Conservation (phyloP, 2,329 filamentous ascomycete species). For the Aureobasidium sp. region DNA sequence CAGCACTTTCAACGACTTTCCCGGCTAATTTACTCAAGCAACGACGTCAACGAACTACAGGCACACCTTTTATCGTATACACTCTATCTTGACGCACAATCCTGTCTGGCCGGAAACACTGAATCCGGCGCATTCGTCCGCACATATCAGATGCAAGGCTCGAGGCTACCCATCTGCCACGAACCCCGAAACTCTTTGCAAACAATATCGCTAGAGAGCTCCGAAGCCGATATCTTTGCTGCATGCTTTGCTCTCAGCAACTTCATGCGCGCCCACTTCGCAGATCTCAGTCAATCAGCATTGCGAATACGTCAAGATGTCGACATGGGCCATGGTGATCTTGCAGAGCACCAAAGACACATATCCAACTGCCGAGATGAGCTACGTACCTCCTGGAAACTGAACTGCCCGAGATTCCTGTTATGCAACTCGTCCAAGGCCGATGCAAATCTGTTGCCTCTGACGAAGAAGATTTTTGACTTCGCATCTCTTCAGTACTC, state of each 20-base stretch:
- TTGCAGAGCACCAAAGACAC: neutral
- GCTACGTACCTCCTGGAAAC: slow-evolving; percentile 30
- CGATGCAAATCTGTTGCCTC: slow-evolving; percentile 35
- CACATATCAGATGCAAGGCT: slow-evolving; percentile 15
- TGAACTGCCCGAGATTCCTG: slow-evolving; percentile 29
- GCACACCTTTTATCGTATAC: slow-evolving; percentile 62
- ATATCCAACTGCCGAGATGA: slow-evolving; percentile 31
- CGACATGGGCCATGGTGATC: neutral
- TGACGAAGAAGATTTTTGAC: slow-evolving; percentile 39
- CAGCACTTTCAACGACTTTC: slow-evolving; percentile 60
- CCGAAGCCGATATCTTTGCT: neutral
- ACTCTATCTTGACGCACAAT: slow-evolving; percentile 61
- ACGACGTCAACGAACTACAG: slow-evolving; percentile 44
- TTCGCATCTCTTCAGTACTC: slow-evolving; percentile 33
- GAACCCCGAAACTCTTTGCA: neutral
- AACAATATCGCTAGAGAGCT: neutral
- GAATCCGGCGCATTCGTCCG: slow-evolving; percentile 13
- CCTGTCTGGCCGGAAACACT: slow-evolving; percentile 45
- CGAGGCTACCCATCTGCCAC: slow-evolving; percentile 1
- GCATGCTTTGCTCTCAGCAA: slow-evolving; percentile 4
- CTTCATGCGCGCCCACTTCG: slow-evolving; percentile 3
- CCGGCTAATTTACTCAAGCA: slow-evolving; percentile 56
- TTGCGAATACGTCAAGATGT: slow-evolving; percentile 11
- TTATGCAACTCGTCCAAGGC: slow-evolving; percentile 25
- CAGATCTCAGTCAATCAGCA: slow-evolving; percentile 8